Conservation (phyloP, 305 asterid species). For the Striga hermonthica region DNA sequence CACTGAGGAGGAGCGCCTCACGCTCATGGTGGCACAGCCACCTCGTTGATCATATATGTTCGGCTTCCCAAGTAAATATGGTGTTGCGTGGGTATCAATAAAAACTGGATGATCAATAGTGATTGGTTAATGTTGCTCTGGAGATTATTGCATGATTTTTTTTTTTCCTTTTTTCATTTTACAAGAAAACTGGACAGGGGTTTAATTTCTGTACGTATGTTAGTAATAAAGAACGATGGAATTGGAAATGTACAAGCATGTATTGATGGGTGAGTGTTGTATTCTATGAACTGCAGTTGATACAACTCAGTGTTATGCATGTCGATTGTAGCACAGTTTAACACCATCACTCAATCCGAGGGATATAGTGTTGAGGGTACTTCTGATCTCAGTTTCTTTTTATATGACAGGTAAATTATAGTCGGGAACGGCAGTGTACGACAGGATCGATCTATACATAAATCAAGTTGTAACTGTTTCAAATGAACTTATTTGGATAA, state of each 20-base stretch:
- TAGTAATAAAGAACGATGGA: not conserved
- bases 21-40: conserved; percentile 30
- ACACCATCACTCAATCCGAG: no score
- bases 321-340: no score
- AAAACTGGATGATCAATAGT: not conserved
- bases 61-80: no score
- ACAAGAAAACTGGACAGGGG: conserved; percentile 8
- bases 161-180: not conserved
- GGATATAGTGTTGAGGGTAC: no score
- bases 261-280: no score
- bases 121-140: not conserved
- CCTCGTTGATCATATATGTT: conserved; percentile 27
- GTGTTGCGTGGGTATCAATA: not conserved
- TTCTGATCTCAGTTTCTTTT: no score
- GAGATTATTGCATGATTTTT: conserved; percentile 10
- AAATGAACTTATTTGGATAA: not conserved
- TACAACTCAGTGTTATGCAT: no score
- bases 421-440: not conserved
- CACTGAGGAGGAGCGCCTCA: conserved; percentile 62
- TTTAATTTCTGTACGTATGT: not conserved
- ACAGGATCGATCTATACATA: not conserved
- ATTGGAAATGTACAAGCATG: no score
- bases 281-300: no score
- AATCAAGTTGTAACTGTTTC: not conserved
- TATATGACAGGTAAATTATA: not conserved